Percentiles rank a stretch among this genome's conserved stretches.
Evolutionary conservation across 805 yeast genomes (phyloP).

Genomic region (Sugiyamaella smithiae): DNA sequence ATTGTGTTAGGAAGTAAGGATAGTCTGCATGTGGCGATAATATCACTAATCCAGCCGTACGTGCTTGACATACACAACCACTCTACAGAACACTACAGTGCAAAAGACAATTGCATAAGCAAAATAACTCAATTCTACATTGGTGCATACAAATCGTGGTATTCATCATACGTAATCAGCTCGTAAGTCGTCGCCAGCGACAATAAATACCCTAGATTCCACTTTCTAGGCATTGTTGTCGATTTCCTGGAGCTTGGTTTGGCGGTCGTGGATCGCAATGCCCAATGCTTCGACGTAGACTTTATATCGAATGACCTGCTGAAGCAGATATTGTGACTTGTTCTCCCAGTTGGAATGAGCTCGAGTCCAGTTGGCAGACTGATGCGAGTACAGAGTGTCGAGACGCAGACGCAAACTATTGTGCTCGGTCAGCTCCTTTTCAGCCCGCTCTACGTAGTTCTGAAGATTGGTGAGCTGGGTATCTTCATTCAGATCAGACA

Average conservation of each 20-base stretch:
- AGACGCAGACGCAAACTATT: constrained; percentile 39
- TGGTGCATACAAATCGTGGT: too few species aligned
- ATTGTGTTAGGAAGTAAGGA: constrained; percentile 18
- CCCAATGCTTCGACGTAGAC: constrained; percentile 28
- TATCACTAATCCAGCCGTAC: neutral
- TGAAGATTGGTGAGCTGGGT: constrained; percentile 43
- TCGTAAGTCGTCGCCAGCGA: too few species aligned
- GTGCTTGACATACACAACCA: too few species aligned
- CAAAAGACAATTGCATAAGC: too few species aligned
- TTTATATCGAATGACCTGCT: constrained; percentile 31
- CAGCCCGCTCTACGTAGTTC: constrained; percentile 41
- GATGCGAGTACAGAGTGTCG: constrained; percentile 34
- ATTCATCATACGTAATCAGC: too few species aligned
- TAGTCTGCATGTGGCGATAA: neutral
- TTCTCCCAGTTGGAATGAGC: constrained; percentile 36
- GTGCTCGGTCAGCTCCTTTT: constrained; percentile 43
- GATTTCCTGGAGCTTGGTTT: constrained; percentile 13
- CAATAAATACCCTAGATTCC: too few species aligned
- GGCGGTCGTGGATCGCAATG: constrained; percentile 22
- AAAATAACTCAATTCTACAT: too few species aligned
- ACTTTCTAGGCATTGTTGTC: too few species aligned
- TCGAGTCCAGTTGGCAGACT: constrained; percentile 25
- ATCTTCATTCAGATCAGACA: constrained; percentile 29
- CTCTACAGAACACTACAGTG: too few species aligned
- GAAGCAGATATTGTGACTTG: constrained; percentile 31